Evolutionary conservation across 2,329 filamentous ascomycete species (phyloP), one percentile per base, ranked within the genome.

Genomic region (Penicillium italicum): DNA sequence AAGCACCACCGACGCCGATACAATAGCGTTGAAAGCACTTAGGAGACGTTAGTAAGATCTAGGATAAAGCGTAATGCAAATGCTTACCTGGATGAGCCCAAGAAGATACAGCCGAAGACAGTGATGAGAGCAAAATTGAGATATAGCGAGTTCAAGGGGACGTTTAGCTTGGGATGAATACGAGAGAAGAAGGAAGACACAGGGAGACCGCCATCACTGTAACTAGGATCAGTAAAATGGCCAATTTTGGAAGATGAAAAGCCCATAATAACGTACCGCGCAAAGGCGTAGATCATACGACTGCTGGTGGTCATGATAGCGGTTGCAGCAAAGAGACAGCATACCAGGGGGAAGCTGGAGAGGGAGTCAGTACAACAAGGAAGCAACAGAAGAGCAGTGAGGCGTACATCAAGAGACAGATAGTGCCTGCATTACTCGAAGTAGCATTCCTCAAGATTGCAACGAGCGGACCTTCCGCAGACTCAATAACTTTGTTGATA

Each of bases 1-100:
- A 1, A 87, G 83, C 8, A 91, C 87, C 0, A 91, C 88, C 0
- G 86, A 87, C 0, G 87, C 83, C 0, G 86, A 84, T 1, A 88
- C 80, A 62, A 90, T 88, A 14, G 87, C 87, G 40, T 87, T 89
- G 72, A 90, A 89, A 0, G 87, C 87, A 56, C 81, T 50, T 18
- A n/a, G 11, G 20, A 11, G 10, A 30, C 3, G 20, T 50, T 50
- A 50, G 48, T 22, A 50, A 16, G 9, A 33, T 34, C 7, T 20
- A 20, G 18, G 9, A n/a, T n/a, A 14, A 11, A 22, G 1, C 10
- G 7, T 7, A 26, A 14, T 26, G 1, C 16, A 4, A 10, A 5
- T 26, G 16, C 48, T 34, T 50, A 50, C 48, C 48, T 73, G 8
- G 69, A 70, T 2, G 85, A 88, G 0, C 86, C 87, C 3, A 91